Base-by-base conservation (phyloP, 139 green algal species). In the Tetradesmus obliquus region DNA sequence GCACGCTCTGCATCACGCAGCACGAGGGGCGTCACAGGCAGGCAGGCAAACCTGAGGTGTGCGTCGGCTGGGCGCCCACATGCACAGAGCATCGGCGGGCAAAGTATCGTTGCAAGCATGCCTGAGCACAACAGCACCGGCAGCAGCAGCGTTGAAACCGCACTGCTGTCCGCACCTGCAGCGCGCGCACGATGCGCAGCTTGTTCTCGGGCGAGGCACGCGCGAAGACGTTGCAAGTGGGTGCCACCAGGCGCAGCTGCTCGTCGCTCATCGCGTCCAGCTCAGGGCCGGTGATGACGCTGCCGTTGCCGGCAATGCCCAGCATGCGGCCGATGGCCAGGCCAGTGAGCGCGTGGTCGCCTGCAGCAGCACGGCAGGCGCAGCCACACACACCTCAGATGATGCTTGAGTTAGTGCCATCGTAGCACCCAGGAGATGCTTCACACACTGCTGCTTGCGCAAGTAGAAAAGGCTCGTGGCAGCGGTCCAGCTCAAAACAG, bases 161-260 rank as follows among this genome's bases (percentile, higher is more conserved):
- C 32, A 45, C 32, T 45, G 32, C 32, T 45, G 32, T 45, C 32
- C 32, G 32, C 32, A 45, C 60, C 84, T 94, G 93, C 84, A 94
- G 91, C 20, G 91, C 88, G 6, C 87, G 53, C 45, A 95, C 93
- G 53, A 97, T 96, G 66, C 94, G 89, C 80, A 97, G 93, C 94
- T 97, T 97, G 93, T 97, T 94, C 83, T 93, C 93, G 1, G 95
- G 95, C 2, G 95, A 96, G 5, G 94, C 92, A 32, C 95, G 95
- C 17, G 95, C 95, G 82, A 94, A 97, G 55, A 97, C 92, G 71
- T 94, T 94, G 92, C 95, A 93, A n/a, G 92, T 72, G 19, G 80
- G 19, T 7, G 88, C 93, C 13, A 90, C 24, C 0, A 92, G 58
- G 8, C 19, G 66, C 17, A 96, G 93, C 53, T 83, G 58, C 79